Percentiles rank a stretch among this genome's conserved stretches.
phyloP scores from a whole-genome alignment of 2,329 filamentous ascomycete species.

The Ophiocordyceps camponoti-saundersi region DNA sequence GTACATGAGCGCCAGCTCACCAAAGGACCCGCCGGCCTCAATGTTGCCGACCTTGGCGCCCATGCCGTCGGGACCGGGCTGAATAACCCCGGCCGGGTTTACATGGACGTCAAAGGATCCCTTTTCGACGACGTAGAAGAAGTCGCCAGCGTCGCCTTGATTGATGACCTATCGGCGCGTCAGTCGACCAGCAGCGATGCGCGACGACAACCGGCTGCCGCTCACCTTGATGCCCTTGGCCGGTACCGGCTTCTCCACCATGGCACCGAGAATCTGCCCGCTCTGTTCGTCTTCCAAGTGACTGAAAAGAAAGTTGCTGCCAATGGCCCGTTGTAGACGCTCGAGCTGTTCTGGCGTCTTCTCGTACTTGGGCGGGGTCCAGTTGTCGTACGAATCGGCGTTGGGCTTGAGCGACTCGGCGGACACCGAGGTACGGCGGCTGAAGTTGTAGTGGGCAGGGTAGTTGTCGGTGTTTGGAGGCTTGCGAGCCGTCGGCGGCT shows the following conservation, averaged over 20 bases:
- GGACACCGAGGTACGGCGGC: slow-evolving; percentile 85
- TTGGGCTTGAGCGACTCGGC: slow-evolving; percentile 90
- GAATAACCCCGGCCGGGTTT: slow-evolving; percentile 58
- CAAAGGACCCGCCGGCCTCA: slow-evolving; percentile 81
- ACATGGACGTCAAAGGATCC: slow-evolving; percentile 86
- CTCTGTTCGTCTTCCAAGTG: slow-evolving; percentile 91
- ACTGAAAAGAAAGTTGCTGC: slow-evolving; percentile 83
- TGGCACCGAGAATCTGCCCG: slow-evolving; percentile 68
- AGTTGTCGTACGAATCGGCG: slow-evolving; percentile 69
- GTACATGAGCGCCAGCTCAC: slow-evolving; percentile 96
- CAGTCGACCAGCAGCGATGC: background rate
- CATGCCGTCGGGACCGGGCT: slow-evolving; percentile 67
- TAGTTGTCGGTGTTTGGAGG: slow-evolving; percentile 50
- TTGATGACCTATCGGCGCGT: slow-evolving; percentile 57
- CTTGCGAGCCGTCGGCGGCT: slow-evolving; percentile 26
- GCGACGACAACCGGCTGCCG: background rate
- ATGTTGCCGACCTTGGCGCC: slow-evolving; percentile 70
- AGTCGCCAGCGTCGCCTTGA: slow-evolving; percentile 91
- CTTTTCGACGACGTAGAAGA: slow-evolving; percentile 92
- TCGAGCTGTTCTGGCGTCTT: slow-evolving; percentile 70
- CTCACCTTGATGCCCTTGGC: slow-evolving; percentile 63
- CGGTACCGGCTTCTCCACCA: slow-evolving; percentile 90
- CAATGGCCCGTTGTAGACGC: slow-evolving; percentile 66
- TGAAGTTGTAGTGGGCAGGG: slow-evolving; percentile 86
- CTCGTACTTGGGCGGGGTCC: slow-evolving; percentile 70